Percentiles rank a stretch among this genome's conserved stretches.
These are phyloP conservation scores for Globisporangium alternatum DNA, from an alignment of 352 stramenopile species.

Conservation along the genomic window DNA sequence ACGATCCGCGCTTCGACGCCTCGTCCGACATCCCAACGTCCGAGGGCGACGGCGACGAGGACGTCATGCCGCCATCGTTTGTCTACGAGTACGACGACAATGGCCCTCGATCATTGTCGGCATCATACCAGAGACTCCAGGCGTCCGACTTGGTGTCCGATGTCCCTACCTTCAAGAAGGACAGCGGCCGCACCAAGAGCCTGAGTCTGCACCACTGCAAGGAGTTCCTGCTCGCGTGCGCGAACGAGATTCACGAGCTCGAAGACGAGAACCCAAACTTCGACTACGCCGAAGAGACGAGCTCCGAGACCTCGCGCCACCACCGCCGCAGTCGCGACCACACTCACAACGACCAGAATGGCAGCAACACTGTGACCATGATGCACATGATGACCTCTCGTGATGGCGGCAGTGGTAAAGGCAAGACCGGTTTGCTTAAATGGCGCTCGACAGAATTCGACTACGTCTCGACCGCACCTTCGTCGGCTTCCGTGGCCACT, in stretches of 20 bases:
- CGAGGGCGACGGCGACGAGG: not conserved
- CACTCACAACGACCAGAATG: not conserved
- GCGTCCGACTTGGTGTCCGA: slow-evolving; percentile 6
- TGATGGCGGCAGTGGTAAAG: not conserved
- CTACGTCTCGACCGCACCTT: slow-evolving; percentile 45
- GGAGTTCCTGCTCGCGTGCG: slow-evolving; percentile 67
- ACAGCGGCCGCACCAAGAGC: slow-evolving; percentile 43
- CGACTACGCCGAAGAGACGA: slow-evolving; percentile 66
- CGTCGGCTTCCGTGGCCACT: slow-evolving; percentile 21
- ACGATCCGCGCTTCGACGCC: slow-evolving; percentile 12
- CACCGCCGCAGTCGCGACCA: not conserved
- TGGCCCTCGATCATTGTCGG: slow-evolving; percentile 3
- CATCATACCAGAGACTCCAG: not conserved
- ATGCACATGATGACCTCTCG: not conserved
- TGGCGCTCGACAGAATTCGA: slow-evolving; percentile 28
- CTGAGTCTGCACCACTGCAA: slow-evolving; percentile 56
- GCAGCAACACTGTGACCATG: not conserved
- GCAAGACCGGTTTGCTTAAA: not conserved
- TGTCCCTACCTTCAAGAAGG: slow-evolving; percentile 1
- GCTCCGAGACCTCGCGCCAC: slow-evolving; percentile 15
- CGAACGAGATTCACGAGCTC: slow-evolving; percentile 80
- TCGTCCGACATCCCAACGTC: slow-evolving; percentile 16
- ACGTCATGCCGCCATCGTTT: slow-evolving; percentile 15
- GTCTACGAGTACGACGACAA: slow-evolving; percentile 14
- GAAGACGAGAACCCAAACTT: slow-evolving; percentile 65